Evolutionary conservation across 306 rosid species (phyloP).

Genomic region (Arachis hypogaea): DNA sequence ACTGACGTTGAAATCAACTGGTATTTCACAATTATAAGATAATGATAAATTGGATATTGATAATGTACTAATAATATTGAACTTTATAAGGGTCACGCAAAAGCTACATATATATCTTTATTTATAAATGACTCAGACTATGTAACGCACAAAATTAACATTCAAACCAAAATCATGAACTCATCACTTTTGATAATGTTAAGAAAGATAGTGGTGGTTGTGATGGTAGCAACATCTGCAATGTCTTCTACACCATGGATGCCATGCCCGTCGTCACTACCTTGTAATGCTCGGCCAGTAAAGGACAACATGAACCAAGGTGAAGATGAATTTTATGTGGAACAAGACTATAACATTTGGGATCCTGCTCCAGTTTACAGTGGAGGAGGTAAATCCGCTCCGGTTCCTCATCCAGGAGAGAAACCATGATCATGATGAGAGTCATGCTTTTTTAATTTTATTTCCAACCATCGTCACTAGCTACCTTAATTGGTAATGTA

Average conservation of each 20-base stretch:
- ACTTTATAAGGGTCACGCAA: neutral
- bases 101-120: neutral
- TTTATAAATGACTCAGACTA: neutral
- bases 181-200: neutral
- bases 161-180: slow-evolving; percentile 35
- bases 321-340: slow-evolving; percentile 1
- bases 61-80: too few species aligned
- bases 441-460: neutral
- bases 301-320: slow-evolving; percentile 24
- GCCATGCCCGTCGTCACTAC: slow-evolving; percentile 2
- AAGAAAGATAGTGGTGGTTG: slow-evolving; percentile 24
- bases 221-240: slow-evolving; percentile 26
- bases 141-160: slow-evolving; percentile 33
- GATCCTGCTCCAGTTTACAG: slow-evolving; percentile 49
- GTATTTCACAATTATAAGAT: neutral
- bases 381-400: slow-evolving; percentile 47
- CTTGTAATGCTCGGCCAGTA: neutral
- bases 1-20: neutral
- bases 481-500: too few species aligned
- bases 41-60: too few species aligned
- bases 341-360: slow-evolving; percentile 53
- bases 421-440: neutral
- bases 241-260: slow-evolving; percentile 14
- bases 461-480: neutral
- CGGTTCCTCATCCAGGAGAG: slow-evolving; percentile 54